Evolutionary conservation across 2,329 filamentous ascomycete genomes (phyloP).

Genomic region (Ophiostoma angusticollis): DNA sequence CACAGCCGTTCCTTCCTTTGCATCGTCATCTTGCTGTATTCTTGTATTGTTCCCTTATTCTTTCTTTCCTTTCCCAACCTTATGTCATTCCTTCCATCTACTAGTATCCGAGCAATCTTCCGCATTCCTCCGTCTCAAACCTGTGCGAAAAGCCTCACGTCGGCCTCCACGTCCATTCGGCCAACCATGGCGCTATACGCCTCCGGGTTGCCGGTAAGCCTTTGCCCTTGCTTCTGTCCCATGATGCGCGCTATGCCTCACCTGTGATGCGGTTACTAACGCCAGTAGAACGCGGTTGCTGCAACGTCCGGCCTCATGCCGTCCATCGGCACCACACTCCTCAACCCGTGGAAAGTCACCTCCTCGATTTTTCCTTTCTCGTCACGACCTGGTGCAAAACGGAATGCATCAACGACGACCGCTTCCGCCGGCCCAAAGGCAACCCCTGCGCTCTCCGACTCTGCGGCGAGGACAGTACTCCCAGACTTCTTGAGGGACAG

Average conservation of each 20-base stretch:
- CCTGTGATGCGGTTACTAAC: too few species aligned
- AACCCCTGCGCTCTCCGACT: background rate
- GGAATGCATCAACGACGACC: background rate
- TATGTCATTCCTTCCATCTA: too few species aligned
- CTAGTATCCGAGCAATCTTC: too few species aligned
- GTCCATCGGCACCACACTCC: slow-evolving; percentile 29
- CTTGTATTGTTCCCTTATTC: too few species aligned
- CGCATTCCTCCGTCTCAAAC: too few species aligned
- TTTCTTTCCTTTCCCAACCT: too few species aligned
- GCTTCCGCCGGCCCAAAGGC: background rate
- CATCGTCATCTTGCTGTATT: too few species aligned
- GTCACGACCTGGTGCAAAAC: background rate
- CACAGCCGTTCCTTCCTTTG: too few species aligned
- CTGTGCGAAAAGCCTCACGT: too few species aligned
- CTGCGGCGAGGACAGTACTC: background rate
- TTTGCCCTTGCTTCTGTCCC: too few species aligned
- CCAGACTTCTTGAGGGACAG: slow-evolving; percentile 23
- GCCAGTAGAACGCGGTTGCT: slow-evolving; percentile 25
- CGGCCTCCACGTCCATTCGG: background rate
- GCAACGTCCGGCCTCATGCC: slow-evolving; percentile 33
- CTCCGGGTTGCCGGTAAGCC: slow-evolving; percentile 10
- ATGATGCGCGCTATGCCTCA: too few species aligned
- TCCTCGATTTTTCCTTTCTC: background rate
- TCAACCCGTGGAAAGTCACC: slow-evolving; percentile 23
- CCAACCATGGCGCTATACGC: slow-evolving; percentile 8